These are phyloP conservation scores for Ophiostoma piceae DNA, from an alignment of 2,329 filamentous ascomycete species.

Conservation along the genomic window DNA sequence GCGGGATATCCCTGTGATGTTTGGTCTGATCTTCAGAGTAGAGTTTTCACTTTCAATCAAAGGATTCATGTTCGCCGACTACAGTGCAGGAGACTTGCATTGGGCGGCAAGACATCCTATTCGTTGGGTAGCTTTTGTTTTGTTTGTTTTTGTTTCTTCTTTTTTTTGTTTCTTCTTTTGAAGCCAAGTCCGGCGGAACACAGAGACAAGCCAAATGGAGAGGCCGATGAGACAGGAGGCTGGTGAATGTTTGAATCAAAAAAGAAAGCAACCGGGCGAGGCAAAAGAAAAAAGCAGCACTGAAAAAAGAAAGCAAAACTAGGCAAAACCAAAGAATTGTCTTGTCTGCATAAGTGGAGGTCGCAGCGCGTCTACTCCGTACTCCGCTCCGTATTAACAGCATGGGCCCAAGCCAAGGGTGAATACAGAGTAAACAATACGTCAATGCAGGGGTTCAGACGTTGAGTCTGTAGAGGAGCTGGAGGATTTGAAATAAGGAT, in stretches of 20 bases:
- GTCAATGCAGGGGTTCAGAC: background rate
- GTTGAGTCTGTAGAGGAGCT: background rate
- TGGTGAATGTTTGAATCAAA: background rate
- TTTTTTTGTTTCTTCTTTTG: background rate
- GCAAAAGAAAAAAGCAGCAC: background rate
- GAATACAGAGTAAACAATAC: too few species aligned
- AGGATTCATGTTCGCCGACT: background rate
- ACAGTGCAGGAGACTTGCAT: background rate
- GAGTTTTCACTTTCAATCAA: too few species aligned
- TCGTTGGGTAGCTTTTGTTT: background rate
- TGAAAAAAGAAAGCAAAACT: background rate
- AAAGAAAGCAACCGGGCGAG: background rate
- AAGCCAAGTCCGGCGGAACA: background rate
- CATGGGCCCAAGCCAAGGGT: too few species aligned
- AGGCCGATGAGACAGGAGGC: background rate
- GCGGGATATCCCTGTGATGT: too few species aligned
- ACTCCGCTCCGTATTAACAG: background rate
- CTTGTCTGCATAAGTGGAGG: slow-evolving; percentile 1
- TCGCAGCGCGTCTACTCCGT: background rate
- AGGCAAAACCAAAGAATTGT: background rate
- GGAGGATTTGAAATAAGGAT: background rate
- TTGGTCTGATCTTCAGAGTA: too few species aligned
- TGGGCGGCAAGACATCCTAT: slow-evolving; percentile 3
- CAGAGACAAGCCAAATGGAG: background rate
- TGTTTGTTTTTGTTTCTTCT: background rate